A percentile compares a stretch with the other conserved stretches of the same genome.
Evolutionary conservation across 106 monocot genomes (phyloP).

Genomic region (Dendrobium catenatum): DNA sequence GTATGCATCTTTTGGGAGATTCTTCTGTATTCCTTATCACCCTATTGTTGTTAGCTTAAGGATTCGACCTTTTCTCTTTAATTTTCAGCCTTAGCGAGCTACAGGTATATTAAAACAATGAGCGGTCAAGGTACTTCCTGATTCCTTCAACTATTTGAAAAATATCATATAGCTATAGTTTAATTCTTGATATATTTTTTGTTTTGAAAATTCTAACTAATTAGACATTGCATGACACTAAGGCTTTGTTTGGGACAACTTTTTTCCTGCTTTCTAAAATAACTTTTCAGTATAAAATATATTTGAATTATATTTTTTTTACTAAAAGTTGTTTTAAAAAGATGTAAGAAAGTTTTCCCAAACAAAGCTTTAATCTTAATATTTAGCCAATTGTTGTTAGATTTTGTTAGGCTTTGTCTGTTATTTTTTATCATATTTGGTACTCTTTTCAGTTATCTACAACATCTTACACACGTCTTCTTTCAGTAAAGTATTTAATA

Average conservation of each 20-base stretch:
- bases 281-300: too few species aligned
- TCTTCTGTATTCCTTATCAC: background rate
- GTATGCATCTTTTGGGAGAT: conserved; percentile 6
- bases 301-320: too few species aligned
- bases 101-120: conserved; percentile 97
- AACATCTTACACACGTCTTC: too few species aligned
- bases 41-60: conserved; percentile 8
- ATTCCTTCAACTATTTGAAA: background rate
- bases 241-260: too few species aligned
- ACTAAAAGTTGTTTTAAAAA: too few species aligned
- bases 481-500: too few species aligned
- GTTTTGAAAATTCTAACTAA: background rate
- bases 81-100: conserved; percentile 70
- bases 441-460: background rate
- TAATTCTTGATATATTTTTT: background rate
- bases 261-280: too few species aligned
- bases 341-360: too few species aligned
- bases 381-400: background rate
- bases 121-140: conserved; percentile 65
- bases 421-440: background rate
- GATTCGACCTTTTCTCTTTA: conserved; percentile 1
- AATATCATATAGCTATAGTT: background rate
- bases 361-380: background rate
- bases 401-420: background rate
- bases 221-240: background rate